Conservation (phyloP, 441 rosid species). For the Adansonia gregorii region DNA sequence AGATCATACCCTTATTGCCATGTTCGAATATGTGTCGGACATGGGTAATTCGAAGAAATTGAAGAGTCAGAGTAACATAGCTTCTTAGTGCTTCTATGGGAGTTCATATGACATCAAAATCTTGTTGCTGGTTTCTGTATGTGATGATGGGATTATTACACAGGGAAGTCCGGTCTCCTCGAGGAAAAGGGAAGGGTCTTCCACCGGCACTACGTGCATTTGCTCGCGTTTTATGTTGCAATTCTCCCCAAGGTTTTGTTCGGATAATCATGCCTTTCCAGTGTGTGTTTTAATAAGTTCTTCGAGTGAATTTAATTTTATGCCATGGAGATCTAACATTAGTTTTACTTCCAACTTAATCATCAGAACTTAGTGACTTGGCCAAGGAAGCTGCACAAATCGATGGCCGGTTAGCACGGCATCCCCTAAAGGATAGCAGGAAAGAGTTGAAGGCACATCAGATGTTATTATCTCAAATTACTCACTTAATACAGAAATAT, state of each 20-base stretch:
- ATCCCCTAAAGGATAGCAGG: constrained; percentile 49
- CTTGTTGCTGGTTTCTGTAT: constrained; percentile 23
- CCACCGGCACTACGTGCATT: constrained; percentile 86
- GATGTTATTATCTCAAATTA: constrained; percentile 55
- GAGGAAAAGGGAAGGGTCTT: constrained; percentile 77
- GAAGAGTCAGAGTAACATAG: too few species aligned
- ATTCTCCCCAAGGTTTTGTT: constrained; percentile 53
- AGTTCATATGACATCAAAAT: not conserved
- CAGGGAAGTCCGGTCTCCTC: constrained; percentile 76
- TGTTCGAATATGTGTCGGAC: too few species aligned
- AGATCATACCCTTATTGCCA: too few species aligned
- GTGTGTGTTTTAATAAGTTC: constrained; percentile 19
- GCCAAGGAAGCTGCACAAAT: constrained; percentile 63
- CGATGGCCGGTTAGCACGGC: constrained; percentile 84
- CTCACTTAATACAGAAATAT: constrained; percentile 43
- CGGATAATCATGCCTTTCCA: constrained; percentile 28
- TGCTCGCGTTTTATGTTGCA: constrained; percentile 72
- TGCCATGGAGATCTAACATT: constrained; percentile 7
- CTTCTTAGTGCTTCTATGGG: not conserved
- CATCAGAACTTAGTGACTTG: constrained; percentile 63
- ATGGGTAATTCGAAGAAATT: too few species aligned
- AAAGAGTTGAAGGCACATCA: constrained; percentile 72
- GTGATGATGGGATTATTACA: constrained; percentile 28
- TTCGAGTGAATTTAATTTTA: constrained; percentile 22
- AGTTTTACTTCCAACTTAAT: constrained; percentile 18